Evolutionary conservation across 1,139 yeast species (phyloP), one percentile per base, ranked within the genome.

Genomic region (Magnusiomyces tetraspermus): DNA sequence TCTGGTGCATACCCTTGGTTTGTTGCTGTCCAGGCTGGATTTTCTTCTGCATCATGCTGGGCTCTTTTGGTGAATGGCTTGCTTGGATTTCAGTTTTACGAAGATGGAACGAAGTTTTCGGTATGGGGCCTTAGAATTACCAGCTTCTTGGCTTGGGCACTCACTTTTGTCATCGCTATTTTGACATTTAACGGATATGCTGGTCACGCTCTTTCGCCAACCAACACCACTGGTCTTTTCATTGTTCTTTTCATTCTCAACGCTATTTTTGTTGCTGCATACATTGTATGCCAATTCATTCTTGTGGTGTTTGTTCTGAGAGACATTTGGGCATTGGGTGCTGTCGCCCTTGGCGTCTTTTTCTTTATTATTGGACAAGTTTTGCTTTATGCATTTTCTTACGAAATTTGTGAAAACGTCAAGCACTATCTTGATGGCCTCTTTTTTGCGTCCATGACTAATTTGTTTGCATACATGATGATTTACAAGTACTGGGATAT

Each of bases 401-500:
- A 72, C 47, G 63, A 67, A 22, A 80, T 92, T 43, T 92, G 98
- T 68, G 70, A 72, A 46, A 77, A 82, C 22, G 80, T 85, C 46
- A 79, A 82, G 48, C 98, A 92, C 68, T 92, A 90, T 66, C 75
- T 89, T 28, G 98, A 92, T 63, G 97, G 97, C 1, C 69, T 88
- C 36, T 85, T 90, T 66, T 86, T 90, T 63, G 95, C 90, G 24
- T 77, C 94, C 36, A 63, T 87, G 46, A 80, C 95, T 64, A 87
- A 86, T 65, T 67, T 88, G 50, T 85, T 88, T 63, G 77, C 95
- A 6, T 73, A 85, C 53, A 89, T 92, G 96, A 90, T 92, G 97
- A 75, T 90, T 53, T 90, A 89, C 73, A 90, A 92, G 70, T 87
- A 82, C 61, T 92, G 97, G 97, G 97, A 90, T 50, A 86, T 88